A percentile compares a stretch with the other conserved stretches of the same genome.
Evolutionary conservation across 2,329 filamentous ascomycete species (phyloP).

Genomic region (Zymoseptoria brevis): DNA sequence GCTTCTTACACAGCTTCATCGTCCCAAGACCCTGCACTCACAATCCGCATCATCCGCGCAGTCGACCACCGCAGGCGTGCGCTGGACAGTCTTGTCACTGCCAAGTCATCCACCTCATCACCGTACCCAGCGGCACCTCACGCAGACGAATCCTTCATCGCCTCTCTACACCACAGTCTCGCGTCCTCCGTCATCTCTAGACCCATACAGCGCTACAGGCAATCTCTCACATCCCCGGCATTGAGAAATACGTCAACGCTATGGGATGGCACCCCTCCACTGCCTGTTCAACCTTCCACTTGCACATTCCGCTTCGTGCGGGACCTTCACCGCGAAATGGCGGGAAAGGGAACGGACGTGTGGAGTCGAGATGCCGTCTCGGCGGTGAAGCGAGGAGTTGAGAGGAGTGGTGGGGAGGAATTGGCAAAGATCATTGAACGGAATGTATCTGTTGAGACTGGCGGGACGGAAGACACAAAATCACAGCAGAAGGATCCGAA

Average conservation of each 20-base stretch:
- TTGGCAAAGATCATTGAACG: conserved; percentile 28
- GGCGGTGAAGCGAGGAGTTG: conserved; percentile 53
- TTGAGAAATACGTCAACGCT: conserved; percentile 48
- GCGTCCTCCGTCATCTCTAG: conserved; percentile 43
- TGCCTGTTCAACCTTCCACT: conserved; percentile 74
- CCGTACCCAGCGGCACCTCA: background rate
- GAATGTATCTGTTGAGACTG: conserved; percentile 5
- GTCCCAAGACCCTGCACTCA: conserved; percentile 38
- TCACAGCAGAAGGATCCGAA: conserved; percentile 7
- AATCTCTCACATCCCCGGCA: conserved; percentile 2
- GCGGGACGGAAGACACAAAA: conserved; percentile 10
- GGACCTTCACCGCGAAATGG: conserved; percentile 59
- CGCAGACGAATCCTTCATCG: conserved; percentile 45
- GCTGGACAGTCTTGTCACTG: conserved; percentile 9
- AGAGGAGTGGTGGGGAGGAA: conserved; percentile 41
- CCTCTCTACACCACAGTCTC: conserved; percentile 56
- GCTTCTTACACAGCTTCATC: conserved; percentile 4
- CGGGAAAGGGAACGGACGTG: conserved; percentile 62
- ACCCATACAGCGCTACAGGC: background rate
- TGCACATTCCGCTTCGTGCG: conserved; percentile 64
- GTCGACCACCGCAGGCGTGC: conserved; percentile 58
- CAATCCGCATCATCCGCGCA: conserved; percentile 67
- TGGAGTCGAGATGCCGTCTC: conserved; percentile 66
- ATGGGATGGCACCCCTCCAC: conserved; percentile 69
- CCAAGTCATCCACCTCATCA: background rate